Percentiles rank a stretch among this genome's conserved stretches.
phyloP scores from a whole-genome alignment of 2,329 filamentous ascomycete species.

The Fusarium mangiferae region DNA sequence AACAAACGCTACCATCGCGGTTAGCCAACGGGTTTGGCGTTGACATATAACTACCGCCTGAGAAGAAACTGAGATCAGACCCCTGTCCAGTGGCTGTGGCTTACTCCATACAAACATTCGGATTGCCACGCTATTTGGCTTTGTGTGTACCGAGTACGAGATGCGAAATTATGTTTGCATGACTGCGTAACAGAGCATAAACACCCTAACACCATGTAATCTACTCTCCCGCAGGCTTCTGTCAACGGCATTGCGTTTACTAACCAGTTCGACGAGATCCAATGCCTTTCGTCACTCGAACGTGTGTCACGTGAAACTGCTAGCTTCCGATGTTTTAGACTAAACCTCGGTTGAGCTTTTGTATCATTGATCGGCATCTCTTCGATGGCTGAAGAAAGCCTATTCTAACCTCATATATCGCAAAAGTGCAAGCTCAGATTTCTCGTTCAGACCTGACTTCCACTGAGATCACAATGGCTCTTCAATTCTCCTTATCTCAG shows the following conservation, averaged over 20 bases:
- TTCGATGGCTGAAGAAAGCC: not conserved
- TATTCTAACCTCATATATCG: not conserved
- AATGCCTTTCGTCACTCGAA: not conserved
- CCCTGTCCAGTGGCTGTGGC: not conserved
- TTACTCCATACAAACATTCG: not conserved
- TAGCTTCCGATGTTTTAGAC: not conserved
- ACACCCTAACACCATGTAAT: too few relatives aligned
- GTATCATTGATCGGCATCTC: not conserved
- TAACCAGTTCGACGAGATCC: not conserved
- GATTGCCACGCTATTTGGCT: not conserved
- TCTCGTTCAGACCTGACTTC: too few relatives aligned
- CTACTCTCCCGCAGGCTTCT: too few relatives aligned
- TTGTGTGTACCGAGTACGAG: not conserved
- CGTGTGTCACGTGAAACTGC: not conserved
- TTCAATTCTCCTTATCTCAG: slow-evolving; percentile 22
- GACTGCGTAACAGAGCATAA: not conserved
- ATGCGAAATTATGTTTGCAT: not conserved
- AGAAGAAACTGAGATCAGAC: not conserved
- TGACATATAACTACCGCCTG: too few relatives aligned
- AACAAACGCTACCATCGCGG: not conserved
- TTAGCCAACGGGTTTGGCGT: not conserved
- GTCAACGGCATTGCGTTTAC: not conserved
- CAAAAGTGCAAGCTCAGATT: not conserved
- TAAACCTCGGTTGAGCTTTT: not conserved
- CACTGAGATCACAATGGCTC: not conserved